These are phyloP conservation scores for Hansenula sp. DNA, from an alignment of 1,139 yeast species.

Conservation along the genomic window DNA sequence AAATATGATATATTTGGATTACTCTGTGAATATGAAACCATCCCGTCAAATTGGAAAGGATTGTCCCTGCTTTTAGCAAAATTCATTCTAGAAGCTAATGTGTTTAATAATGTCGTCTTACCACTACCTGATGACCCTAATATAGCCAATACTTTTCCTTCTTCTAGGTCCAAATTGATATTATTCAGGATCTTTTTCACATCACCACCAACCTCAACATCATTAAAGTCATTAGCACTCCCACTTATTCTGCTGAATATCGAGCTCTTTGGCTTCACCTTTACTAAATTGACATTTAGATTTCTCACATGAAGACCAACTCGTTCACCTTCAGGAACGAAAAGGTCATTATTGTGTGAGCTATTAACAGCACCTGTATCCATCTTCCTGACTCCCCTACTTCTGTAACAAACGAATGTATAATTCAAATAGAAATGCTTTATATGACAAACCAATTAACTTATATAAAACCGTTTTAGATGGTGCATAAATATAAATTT, in stretches of 20 bases:
- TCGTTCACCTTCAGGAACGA: constrained; percentile 3
- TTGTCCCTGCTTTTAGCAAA: constrained; percentile 23
- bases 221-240: neutral
- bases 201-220: neutral
- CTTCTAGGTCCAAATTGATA: constrained; percentile 49
- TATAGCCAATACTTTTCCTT: constrained; percentile 58
- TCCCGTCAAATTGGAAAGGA: constrained; percentile 34
- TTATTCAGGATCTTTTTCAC: constrained; percentile 31
- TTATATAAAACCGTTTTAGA: no score
- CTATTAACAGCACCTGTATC: neutral
- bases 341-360: constrained; percentile 2
- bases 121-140: constrained; percentile 83
- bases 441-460: no score
- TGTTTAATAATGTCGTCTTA: constrained; percentile 70
- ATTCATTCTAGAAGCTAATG: constrained; percentile 57
- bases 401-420: neutral
- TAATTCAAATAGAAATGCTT: no score
- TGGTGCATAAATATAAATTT: no score
- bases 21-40: constrained; percentile 15
- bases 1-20: constrained; percentile 47
- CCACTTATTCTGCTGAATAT: constrained; percentile 1
- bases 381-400: neutral
- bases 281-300: constrained; percentile 6
- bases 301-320: constrained; percentile 8
- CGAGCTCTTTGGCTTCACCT: no score